Conservation (phyloP, 1,284 basidiomycete genomes). For the Baeospora myosura region DNA sequence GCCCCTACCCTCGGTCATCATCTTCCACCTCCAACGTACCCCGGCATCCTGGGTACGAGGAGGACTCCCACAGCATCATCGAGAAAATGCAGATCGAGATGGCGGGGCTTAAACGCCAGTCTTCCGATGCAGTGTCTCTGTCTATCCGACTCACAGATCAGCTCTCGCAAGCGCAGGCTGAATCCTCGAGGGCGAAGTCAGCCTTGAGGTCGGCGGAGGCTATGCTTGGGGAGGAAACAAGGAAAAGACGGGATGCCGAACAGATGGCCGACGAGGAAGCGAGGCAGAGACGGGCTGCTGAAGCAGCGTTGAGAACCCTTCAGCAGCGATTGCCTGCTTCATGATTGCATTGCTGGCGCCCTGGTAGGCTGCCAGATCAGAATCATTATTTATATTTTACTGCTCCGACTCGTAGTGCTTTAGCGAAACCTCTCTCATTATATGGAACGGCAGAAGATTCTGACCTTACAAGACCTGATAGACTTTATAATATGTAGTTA, state of each 20-base stretch:
- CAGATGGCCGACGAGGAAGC: slow-evolving; percentile 43
- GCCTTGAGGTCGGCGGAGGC: slow-evolving; percentile 46
- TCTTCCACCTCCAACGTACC: slow-evolving; percentile 20
- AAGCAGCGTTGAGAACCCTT: slow-evolving; percentile 35
- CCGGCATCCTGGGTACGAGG: slow-evolving; percentile 18
- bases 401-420: too few species aligned
- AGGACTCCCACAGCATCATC: slow-evolving; percentile 33
- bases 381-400: too few species aligned
- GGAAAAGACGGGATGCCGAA: slow-evolving; percentile 52
- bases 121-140: slow-evolving; percentile 55
- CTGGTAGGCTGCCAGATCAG: too few species aligned
- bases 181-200: slow-evolving; percentile 44
- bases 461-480: too few species aligned
- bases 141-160: slow-evolving; percentile 58
- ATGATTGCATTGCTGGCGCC: too few species aligned
- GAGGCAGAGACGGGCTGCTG: slow-evolving; percentile 40
- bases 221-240: slow-evolving; percentile 52
- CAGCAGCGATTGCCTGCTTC: background rate
- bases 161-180: slow-evolving; percentile 52
- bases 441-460: too few species aligned
- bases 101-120: slow-evolving; percentile 50
- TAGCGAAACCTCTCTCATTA: too few species aligned
- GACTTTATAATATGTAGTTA: too few species aligned
- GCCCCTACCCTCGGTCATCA: slow-evolving; percentile 21
- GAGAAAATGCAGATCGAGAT: slow-evolving; percentile 60